Conservation (phyloP, 1,284 basidiomycete species). For the Tilletia indica region DNA sequence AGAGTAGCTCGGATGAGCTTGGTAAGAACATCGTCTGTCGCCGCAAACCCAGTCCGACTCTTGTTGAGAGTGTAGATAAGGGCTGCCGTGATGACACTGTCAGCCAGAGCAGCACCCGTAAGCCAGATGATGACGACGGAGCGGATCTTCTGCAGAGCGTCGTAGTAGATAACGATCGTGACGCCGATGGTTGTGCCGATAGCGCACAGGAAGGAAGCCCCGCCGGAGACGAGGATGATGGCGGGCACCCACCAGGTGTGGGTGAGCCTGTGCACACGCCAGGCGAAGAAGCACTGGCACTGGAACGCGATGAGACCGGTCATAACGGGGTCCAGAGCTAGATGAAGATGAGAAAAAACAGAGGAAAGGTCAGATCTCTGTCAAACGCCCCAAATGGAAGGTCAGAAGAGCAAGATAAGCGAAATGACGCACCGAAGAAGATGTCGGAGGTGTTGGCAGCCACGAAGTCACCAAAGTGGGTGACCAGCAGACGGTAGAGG, state of each 20-base stretch:
- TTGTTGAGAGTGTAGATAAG: slow-evolving; percentile 46
- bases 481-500: slow-evolving; percentile 46
- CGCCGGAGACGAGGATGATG: slow-evolving; percentile 31
- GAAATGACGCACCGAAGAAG: slow-evolving; percentile 5
- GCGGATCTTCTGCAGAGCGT: slow-evolving; percentile 47
- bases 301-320: slow-evolving; percentile 45
- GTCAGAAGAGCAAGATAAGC: no score
- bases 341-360: background rate
- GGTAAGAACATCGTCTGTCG: slow-evolving; percentile 50
- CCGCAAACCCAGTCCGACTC: slow-evolving; percentile 47
- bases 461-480: slow-evolving; percentile 41
- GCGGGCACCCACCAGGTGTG: slow-evolving; percentile 34
- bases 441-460: slow-evolving; percentile 25
- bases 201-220: slow-evolving; percentile 37
- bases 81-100: slow-evolving; percentile 41
- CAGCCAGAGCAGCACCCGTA: slow-evolving; percentile 42
- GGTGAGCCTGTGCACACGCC: slow-evolving; percentile 47
- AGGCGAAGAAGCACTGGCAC: slow-evolving; percentile 50
- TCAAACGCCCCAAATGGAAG: no score
- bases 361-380: background rate
- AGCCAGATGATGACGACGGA: slow-evolving; percentile 51
- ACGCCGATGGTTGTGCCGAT: slow-evolving; percentile 47
- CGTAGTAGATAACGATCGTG: slow-evolving; percentile 36
- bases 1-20: slow-evolving; percentile 47
- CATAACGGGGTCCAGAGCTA: slow-evolving; percentile 40